Conservation (phyloP, 1,284 basidiomycete species). For the Entoloma clypeatum region DNA sequence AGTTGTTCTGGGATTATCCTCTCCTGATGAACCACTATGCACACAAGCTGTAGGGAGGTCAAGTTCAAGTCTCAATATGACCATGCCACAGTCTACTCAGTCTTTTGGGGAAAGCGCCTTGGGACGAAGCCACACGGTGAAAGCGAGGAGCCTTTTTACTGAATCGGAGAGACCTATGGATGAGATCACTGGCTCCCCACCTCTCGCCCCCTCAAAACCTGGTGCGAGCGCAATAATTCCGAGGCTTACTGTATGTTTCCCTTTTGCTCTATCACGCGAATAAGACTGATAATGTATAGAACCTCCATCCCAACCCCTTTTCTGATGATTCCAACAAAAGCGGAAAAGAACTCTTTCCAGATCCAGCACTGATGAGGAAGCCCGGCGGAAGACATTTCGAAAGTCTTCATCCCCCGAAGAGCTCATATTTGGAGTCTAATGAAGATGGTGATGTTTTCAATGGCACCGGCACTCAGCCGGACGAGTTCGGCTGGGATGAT, state of each 20-base stretch:
- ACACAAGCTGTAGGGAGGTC: constrained; percentile 32
- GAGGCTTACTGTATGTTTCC: constrained; percentile 14
- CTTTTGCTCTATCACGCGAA: neutral
- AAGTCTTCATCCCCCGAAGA: neutral
- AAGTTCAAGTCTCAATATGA: constrained; percentile 16
- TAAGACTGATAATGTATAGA: constrained; percentile 18
- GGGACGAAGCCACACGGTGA: constrained; percentile 15
- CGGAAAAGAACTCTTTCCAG: constrained; percentile 19
- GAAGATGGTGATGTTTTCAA: neutral
- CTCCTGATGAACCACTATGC: no score
- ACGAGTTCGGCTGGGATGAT: constrained; percentile 19
- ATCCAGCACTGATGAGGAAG: constrained; percentile 3
- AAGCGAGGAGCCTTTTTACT: constrained; percentile 11
- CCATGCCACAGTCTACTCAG: constrained; percentile 35
- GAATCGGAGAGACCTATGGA: constrained; percentile 8
- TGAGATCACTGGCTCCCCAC: constrained; percentile 29
- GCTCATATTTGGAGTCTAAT: constrained; percentile 2
- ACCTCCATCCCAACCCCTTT: constrained; percentile 1
- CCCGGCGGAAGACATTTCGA: constrained; percentile 1
- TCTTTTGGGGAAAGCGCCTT: constrained; percentile 39
- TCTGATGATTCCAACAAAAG: constrained; percentile 11
- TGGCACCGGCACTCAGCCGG: constrained; percentile 2
- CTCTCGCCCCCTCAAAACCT: constrained; percentile 36
- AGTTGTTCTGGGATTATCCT: constrained; percentile 34
- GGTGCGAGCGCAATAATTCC: no score